These are phyloP conservation scores for Saussurea involucrata DNA, from an alignment of 129 eudicot species.

Conservation along the genomic window DNA sequence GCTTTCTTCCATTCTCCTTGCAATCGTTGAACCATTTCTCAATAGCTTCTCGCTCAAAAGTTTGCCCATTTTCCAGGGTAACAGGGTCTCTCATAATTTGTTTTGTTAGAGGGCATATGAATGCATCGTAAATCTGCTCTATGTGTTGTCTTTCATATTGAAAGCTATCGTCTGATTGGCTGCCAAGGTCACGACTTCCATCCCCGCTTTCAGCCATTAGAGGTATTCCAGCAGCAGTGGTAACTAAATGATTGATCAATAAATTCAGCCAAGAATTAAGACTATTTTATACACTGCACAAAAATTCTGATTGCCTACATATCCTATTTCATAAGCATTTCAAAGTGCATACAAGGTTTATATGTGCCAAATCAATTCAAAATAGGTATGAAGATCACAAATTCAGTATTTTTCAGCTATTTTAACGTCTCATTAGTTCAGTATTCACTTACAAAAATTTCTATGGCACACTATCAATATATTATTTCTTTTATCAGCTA, in stretches of 20 bases:
- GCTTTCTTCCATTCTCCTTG: conserved; percentile 65
- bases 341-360: neutral
- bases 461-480: too few relatives aligned
- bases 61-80: conserved; percentile 73
- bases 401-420: too few relatives aligned
- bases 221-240: too few relatives aligned
- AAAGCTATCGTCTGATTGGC: conserved; percentile 75
- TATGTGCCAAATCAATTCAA: neutral
- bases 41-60: conserved; percentile 87
- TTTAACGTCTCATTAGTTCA: too few relatives aligned
- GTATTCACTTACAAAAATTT: too few relatives aligned
- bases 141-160: conserved; percentile 64
- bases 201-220: conserved; percentile 76
- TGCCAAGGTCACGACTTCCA: conserved; percentile 58
- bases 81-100: conserved; percentile 92
- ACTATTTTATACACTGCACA: conserved; percentile 11
- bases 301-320: neutral
- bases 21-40: conserved; percentile 89
- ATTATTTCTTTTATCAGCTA: neutral
- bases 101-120: conserved; percentile 85
- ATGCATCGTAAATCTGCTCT: conserved; percentile 83
- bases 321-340: neutral
- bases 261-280: neutral
- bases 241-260: too few relatives aligned
- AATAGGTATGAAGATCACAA: neutral